phyloP scores from a whole-genome alignment of 139 green algal species.

The Auxenochlorella protothecoides region DNA sequence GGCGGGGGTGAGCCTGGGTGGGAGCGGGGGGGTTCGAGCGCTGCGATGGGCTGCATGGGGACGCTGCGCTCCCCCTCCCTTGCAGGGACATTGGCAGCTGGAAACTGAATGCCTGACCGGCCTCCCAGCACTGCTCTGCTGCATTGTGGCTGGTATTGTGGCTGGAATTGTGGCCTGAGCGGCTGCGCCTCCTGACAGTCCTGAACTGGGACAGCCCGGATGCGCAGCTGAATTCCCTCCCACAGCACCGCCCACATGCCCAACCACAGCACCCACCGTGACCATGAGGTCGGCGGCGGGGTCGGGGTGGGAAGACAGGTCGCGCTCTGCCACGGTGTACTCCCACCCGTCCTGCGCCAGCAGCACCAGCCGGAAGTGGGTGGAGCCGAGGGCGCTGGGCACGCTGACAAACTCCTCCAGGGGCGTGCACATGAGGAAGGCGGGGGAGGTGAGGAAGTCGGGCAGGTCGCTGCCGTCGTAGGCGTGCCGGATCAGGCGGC shows the following conservation, averaged over 20 bases:
- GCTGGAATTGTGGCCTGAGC: too few relatives aligned
- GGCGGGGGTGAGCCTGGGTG: neutral
- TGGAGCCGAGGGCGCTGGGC: slow-evolving; percentile 31
- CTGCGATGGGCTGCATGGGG: too few relatives aligned
- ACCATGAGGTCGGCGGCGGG: slow-evolving; percentile 29
- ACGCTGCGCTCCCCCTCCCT: too few relatives aligned
- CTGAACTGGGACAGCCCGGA: neutral
- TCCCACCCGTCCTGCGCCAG: slow-evolving; percentile 30
- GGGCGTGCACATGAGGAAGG: slow-evolving; percentile 39
- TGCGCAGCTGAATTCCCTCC: neutral
- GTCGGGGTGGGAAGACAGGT: slow-evolving; percentile 23
- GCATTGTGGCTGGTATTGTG: too few relatives aligned
- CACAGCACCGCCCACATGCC: neutral
- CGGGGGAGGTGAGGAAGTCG: slow-evolving; percentile 32
- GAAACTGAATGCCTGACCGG: too few relatives aligned
- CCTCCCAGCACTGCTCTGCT: too few relatives aligned
- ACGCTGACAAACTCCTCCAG: slow-evolving; percentile 39
- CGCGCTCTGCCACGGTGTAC: slow-evolving; percentile 31
- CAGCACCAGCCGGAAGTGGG: slow-evolving; percentile 38
- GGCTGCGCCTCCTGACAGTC: neutral
- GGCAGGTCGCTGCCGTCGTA: slow-evolving; percentile 19
- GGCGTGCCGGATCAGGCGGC: slow-evolving; percentile 22
- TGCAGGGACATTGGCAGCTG: too few relatives aligned
- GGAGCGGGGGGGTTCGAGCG: neutral
- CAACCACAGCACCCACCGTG: slow-evolving; percentile 19